These are phyloP conservation scores for Stachybotrys chlorohalonatus DNA, from an alignment of 2,329 filamentous ascomycete species.

Conservation along the genomic window DNA sequence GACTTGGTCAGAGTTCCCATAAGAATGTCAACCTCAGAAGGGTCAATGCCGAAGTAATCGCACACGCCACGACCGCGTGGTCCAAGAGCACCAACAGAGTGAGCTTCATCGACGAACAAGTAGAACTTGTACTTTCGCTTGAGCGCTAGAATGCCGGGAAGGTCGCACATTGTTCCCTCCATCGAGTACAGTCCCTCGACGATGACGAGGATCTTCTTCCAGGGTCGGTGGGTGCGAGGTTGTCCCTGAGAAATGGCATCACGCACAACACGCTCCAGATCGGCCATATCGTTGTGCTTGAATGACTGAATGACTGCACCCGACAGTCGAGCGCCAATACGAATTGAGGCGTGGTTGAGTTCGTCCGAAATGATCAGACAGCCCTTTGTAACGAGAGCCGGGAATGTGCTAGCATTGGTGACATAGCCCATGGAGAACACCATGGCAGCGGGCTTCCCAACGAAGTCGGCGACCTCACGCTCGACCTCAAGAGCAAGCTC, in stretches of 20 bases:
- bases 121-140: conserved; percentile 97
- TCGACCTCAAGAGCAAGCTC: conserved; percentile 88
- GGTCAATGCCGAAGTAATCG: conserved; percentile 91
- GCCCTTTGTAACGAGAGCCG: conserved; percentile 84
- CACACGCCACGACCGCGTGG: conserved; percentile 86
- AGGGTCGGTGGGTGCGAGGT: conserved; percentile 93
- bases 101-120: conserved; percentile 92
- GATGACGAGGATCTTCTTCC: conserved; percentile 97
- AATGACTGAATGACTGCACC: conserved; percentile 93
- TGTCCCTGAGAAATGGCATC: conserved; percentile 95
- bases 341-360: conserved; percentile 95
- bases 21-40: conserved; percentile 80
- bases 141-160: conserved; percentile 78
- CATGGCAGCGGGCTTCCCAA: conserved; percentile 90
- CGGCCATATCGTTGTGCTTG: conserved; percentile 92
- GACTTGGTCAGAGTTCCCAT: conserved; percentile 99
- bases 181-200: conserved; percentile 98
- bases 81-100: conserved; percentile 89
- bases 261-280: conserved; percentile 77
- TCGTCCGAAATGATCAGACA: conserved; percentile 94
- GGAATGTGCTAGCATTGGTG: conserved; percentile 89
- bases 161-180: conserved; percentile 97
- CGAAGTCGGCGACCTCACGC: conserved; percentile 78
- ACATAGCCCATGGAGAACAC: conserved; percentile 99
- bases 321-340: conserved; percentile 86